These are phyloP conservation scores for Plenodomus lindquistii DNA, from an alignment of 2,329 filamentous ascomycete genomes.

Conservation along the genomic window DNA sequence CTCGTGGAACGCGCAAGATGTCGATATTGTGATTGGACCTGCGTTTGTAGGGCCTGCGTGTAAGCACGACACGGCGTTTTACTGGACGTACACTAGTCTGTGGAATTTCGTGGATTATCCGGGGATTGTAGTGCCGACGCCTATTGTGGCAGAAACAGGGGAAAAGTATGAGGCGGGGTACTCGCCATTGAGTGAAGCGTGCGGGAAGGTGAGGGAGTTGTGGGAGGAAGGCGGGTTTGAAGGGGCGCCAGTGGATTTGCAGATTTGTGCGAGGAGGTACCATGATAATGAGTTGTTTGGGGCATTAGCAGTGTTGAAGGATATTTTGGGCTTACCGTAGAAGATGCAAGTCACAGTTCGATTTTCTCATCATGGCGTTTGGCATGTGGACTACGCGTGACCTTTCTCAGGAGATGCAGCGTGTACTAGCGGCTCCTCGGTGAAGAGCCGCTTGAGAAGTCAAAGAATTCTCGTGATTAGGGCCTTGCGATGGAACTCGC, in stretches of 20 bases:
- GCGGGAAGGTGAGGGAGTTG: slow-evolving; percentile 20
- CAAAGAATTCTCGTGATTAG: too few relatives aligned
- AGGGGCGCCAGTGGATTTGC: slow-evolving; percentile 25
- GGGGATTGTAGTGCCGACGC: slow-evolving; percentile 22
- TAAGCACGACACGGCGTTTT: slow-evolving; percentile 23
- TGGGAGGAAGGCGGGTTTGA: slow-evolving; percentile 23
- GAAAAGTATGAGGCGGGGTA: slow-evolving; percentile 20
- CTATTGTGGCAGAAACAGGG: slow-evolving; percentile 10
- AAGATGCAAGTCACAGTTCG: too few relatives aligned
- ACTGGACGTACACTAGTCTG: slow-evolving; percentile 26
- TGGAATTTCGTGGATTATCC: slow-evolving; percentile 28
- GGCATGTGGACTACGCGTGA: not conserved
- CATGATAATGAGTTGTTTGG: slow-evolving; percentile 27
- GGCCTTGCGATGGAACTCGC: too few relatives aligned
- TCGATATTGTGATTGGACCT: slow-evolving; percentile 25
- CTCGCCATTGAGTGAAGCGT: slow-evolving; percentile 20
- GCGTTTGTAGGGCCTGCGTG: slow-evolving; percentile 24
- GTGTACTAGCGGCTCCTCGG: too few relatives aligned
- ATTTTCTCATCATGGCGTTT: not conserved
- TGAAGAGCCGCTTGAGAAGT: too few relatives aligned
- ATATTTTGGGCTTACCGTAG: slow-evolving; percentile 16
- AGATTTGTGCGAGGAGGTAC: slow-evolving; percentile 24
- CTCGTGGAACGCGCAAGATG: slow-evolving; percentile 22
- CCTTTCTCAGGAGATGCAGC: too few relatives aligned
- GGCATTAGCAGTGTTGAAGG: slow-evolving; percentile 19